Evolutionary conservation across 495 filamentous ascomycete species (phyloP), one percentile per base, ranked within the genome.

Genomic region (Cercophora sp.): DNA sequence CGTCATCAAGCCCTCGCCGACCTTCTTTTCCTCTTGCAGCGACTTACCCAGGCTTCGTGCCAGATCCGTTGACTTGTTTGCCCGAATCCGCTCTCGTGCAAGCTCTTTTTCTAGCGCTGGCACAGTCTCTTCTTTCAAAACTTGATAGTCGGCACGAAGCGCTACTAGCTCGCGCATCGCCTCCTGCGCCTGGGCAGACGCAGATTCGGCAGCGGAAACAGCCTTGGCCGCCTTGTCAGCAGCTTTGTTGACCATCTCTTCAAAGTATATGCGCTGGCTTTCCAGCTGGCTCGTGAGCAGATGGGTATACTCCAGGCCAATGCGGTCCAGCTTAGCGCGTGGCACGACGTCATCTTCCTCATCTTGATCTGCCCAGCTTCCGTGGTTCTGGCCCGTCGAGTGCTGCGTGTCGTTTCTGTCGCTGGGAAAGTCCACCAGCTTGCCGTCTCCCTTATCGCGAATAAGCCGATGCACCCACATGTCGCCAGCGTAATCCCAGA

Each of bases 401-500:
- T n/a, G n/a, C n/a, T n/a, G n/a, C n/a, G n/a, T n/a, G n/a, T n/a
- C n/a, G n/a, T n/a, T n/a, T n/a, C n/a, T n/a, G n/a, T n/a, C n/a
- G n/a, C n/a, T n/a, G n/a, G n/a, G n/a, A 23, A 96, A 74, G 64
- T 96, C 91, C 35, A 96, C 85, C 1, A 96, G 76, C 62, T 96
- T 90, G 41, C 88, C 89, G 63, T 96, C 90, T 4, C 86, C 84
- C 70, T 96, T 94, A 58, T 87, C 88, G 58, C 93, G 85, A 48
- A 97, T 92, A 27, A 98, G 82, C 8, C 93, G 86, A 70, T 98
- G 93, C 16, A 97, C 93, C 75, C 96, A 98, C 55, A 84, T 85
- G 60, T 98, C 94, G 27, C 87, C 87, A 0, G 86, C 86, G 62
- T 98, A 98, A 73, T 98, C 94, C 93, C 93, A 98, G 4, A 98